A percentile compares a stretch with the other conserved stretches of the same genome.
These are phyloP conservation scores for Plasmodium falciparum DNA, from an alignment of 169 alveolate genomes.

Conservation along the genomic window DNA sequence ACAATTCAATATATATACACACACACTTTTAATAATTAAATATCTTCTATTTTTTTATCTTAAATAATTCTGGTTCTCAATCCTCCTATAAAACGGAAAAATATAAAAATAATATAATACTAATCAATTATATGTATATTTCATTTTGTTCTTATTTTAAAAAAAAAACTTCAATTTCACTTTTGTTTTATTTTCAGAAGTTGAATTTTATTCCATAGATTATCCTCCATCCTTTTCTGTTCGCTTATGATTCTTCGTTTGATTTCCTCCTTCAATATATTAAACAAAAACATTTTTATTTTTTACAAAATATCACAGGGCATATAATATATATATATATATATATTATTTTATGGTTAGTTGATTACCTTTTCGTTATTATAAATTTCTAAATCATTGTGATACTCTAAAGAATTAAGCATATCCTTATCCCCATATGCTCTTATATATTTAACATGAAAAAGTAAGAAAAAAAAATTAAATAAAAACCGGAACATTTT, in stretches of 20 bases:
- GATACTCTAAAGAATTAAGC: slow-evolving; percentile 28
- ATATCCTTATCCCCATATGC: slow-evolving; percentile 69
- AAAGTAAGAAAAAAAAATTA: too few species aligned
- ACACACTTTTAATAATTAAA: too few species aligned
- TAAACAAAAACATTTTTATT: background rate
- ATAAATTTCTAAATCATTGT: slow-evolving; percentile 60
- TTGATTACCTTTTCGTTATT: slow-evolving; percentile 46
- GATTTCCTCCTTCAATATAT: slow-evolving; percentile 49
- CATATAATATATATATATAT: background rate
- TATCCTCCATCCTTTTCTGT: slow-evolving; percentile 61
- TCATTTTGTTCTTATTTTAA: background rate
- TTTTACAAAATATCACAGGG: slow-evolving; percentile 9
- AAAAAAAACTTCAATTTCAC: slow-evolving; percentile 6
- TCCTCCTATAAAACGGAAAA: slow-evolving; percentile 21
- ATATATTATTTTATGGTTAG: background rate
- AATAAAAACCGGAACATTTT: too few species aligned
- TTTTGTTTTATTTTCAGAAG: slow-evolving; percentile 42
- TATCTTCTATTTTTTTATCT: slow-evolving; percentile 1
- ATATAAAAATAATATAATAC: background rate
- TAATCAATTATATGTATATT: background rate
- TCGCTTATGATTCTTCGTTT: slow-evolving; percentile 52
- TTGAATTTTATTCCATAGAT: slow-evolving; percentile 59
- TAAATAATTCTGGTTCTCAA: slow-evolving; percentile 15
- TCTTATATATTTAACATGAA: slow-evolving; percentile 18
- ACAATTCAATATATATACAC: too few species aligned